Base-by-base conservation (phyloP, 495 filamentous ascomycete genomes). In the Podospora conica region DNA sequence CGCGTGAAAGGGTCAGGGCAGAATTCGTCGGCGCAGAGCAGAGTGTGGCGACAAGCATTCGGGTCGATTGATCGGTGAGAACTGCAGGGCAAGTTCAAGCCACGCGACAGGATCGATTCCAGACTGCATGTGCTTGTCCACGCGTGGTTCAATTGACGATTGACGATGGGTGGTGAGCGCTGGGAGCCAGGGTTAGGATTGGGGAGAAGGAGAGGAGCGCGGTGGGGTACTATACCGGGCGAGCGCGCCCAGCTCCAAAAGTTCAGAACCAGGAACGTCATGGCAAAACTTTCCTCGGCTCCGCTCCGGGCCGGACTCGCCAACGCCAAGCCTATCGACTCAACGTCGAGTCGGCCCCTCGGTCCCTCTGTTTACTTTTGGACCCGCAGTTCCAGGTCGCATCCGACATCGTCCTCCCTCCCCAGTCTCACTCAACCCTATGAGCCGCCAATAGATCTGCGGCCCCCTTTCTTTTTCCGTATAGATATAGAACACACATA, bases 51-150 rank as follows among this genome's bases (percentile, higher is more conserved):
- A 57, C 55, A 18, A 57, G 25, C 22, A 57, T 24, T 57, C 55
- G 55, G 18, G 18, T 48, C 40, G 40, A n/a, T 48, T 48, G 24
- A 25, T 12, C 48, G 53, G 21, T 10, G 25, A 53, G 53, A 55
- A 33, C 27, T 57, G 24, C 55, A 15, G 57, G 29, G 55, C 55
- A 22, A 53, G 48, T 66, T 54, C 31, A 63, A 58, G 65, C 65
- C 65, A 67, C 65, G 65, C 65, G 65, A 67, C 60, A 29, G 53
- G 66, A 29, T 15, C 63, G 54, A 27, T n/a, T 55, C 33, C 56
- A 55, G 58, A 21, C 64, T 64, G 63, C 63, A 64, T 64, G 63
- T 64, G 63, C 63, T 56, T 63, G 29, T 29, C 24, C 3, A 25
- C 58, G 24, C 23, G 31, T 61, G 31, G 61, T 54, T 63, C 48